Conservation (phyloP, 179 eudicot genomes). For the Carnegiea gigantea region DNA sequence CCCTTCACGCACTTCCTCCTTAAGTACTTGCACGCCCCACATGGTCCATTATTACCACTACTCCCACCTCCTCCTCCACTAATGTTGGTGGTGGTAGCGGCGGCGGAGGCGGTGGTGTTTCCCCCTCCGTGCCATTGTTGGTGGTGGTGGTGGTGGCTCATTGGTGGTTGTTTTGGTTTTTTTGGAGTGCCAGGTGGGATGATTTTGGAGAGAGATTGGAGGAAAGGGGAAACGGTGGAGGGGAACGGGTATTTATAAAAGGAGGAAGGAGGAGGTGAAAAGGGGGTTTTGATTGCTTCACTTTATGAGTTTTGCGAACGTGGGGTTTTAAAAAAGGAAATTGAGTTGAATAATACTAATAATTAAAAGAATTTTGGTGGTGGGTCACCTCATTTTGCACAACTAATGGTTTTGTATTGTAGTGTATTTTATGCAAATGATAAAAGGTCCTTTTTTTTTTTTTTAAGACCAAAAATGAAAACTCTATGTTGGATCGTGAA, state of each 20-base stretch:
- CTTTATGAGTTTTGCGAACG: constrained; percentile 8
- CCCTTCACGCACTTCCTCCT: constrained; percentile 59
- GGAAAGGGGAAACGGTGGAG: constrained; percentile 16
- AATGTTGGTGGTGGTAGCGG: constrained; percentile 13
- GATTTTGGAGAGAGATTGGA: constrained; percentile 15
- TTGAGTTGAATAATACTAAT: not conserved
- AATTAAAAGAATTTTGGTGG: constrained; percentile 24
- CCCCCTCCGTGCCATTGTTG: constrained; percentile 24
- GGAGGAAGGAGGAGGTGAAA: not conserved
- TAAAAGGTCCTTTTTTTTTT: too few species aligned
- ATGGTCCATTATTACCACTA: constrained; percentile 40
- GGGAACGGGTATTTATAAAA: constrained; percentile 28
- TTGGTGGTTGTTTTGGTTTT: constrained; percentile 3
- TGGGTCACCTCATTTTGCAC: constrained; percentile 30
- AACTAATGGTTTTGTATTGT: too few species aligned
- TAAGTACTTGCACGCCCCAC: constrained; percentile 69
- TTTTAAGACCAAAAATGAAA: too few species aligned
- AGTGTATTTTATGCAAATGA: too few species aligned
- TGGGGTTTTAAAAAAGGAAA: not conserved
- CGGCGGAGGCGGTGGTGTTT: constrained; percentile 2
- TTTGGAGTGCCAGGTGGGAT: not conserved
- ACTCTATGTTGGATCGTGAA: too few species aligned
- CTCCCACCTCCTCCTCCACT: constrained; percentile 18
- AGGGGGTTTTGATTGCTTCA: constrained; percentile 22
- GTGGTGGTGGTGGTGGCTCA: constrained; percentile 10